A percentile compares a stretch with the other conserved stretches of the same genome.
Conservation (phyloP, 768 basidiomycete genomes). For the Mycena amicta region DNA sequence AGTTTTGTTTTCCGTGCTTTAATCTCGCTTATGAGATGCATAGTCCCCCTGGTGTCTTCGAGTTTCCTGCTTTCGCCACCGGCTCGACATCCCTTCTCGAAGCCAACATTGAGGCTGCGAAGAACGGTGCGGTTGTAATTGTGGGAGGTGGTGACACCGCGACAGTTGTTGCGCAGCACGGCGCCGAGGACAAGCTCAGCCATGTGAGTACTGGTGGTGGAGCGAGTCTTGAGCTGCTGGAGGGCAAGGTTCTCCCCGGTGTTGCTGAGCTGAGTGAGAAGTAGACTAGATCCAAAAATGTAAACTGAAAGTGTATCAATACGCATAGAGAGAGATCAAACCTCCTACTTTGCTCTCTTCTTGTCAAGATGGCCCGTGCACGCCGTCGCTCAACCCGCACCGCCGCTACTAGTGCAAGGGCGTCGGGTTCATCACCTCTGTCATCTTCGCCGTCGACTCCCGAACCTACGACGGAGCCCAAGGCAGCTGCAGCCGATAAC, state of each 20-base stretch:
- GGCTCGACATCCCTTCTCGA: constrained; percentile 86
- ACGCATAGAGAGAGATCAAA: background rate
- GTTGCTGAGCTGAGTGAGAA: constrained; percentile 91
- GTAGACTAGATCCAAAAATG: constrained; percentile 30
- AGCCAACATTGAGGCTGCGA: constrained; percentile 83
- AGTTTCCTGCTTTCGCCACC: constrained; percentile 87
- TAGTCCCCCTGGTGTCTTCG: constrained; percentile 97
- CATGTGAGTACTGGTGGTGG: constrained; percentile 97
- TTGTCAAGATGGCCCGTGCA: constrained; percentile 16
- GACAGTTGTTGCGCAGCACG: constrained; percentile 89
- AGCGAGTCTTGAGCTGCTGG: constrained; percentile 91
- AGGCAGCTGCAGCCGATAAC: background rate
- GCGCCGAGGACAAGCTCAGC: constrained; percentile 84
- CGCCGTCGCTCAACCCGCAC: constrained; percentile 8
- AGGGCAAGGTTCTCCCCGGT: constrained; percentile 95
- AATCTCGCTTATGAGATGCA: constrained; percentile 34
- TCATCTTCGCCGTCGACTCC: constrained; percentile 15
- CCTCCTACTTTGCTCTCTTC: background rate
- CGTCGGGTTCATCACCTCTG: constrained; percentile 15
- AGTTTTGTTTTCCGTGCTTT: constrained; percentile 23
- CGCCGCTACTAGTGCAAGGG: background rate
- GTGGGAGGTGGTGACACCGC: constrained; percentile 96
- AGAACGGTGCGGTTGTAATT: constrained; percentile 88
- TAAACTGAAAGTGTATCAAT: background rate
- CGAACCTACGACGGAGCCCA: constrained; percentile 3